Base-by-base conservation (phyloP, 805 yeast genomes). In the Zygotorulaspora chibaensis region DNA sequence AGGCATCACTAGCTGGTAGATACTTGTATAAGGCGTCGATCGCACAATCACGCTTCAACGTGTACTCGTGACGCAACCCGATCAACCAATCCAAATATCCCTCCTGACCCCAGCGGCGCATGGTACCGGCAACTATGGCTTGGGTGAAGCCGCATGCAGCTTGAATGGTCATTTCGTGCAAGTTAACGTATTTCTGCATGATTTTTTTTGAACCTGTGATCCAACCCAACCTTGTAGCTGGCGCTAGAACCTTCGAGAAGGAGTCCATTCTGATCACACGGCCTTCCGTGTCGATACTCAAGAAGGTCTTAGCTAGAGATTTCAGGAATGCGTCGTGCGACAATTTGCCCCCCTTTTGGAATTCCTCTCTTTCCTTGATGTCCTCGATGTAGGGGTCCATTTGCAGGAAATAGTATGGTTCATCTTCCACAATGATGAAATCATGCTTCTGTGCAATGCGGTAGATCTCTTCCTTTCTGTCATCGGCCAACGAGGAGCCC, bases 381-480 rank as follows among this genome's bases (percentile, higher is more conserved):
- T 77, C 80, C 20, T 61, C 55, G 18, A 79, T 71, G 73, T 87
- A 93, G 40, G 76, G 63, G 48, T 85, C 91, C 95, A 91, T 88
- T 71, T 91, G 99, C 65, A 91, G 73, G 74, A 88, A 91, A 74
- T 87, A 91, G 80, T 91, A 91, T 45, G 99, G 99, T 70, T 93
- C 99, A 67, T 91, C 99, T 72, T 91, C 99, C 42, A 91, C 66
- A 55, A 91, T 83, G 45, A 91, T 59, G 63, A 91, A 75, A 69
- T 93, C 96, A 66, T 89, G 85, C 71, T 87, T 83, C 62, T 79
- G 82, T 29, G 95, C 91, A 51, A 91, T 63, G 50, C 77, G 75
- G 69, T 89, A 90, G 55, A 93, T 77, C 46, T 75, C 79, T 51
- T 69, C 65, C 71, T 96, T 86, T 72, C 98, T 81, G 59, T 87